phyloP scores from a whole-genome alignment of 768 basidiomycete species.

The Leccinum obscurum region DNA sequence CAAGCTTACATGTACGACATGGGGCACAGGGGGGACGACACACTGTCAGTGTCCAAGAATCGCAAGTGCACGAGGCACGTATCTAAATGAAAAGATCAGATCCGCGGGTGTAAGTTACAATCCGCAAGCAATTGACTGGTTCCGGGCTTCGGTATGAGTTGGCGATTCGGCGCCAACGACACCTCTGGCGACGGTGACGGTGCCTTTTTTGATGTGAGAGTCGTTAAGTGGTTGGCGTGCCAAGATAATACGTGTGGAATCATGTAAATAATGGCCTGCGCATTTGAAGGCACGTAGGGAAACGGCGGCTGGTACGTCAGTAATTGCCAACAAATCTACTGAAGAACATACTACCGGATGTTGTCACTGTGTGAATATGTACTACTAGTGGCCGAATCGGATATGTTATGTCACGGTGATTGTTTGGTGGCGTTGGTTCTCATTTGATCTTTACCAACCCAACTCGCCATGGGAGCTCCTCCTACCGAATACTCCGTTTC shows the following conservation, averaged over 20 bases:
- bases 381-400: background rate
- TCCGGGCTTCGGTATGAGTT: conserved; percentile 22
- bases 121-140: conserved; percentile 17
- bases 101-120: conserved; percentile 33
- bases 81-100: conserved; percentile 26
- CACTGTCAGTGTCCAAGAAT: conserved; percentile 4
- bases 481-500: conserved; percentile 27
- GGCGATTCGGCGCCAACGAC: conserved; percentile 11
- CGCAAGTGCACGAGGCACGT: conserved; percentile 27
- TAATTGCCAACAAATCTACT: conserved; percentile 12
- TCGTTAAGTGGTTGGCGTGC: background rate
- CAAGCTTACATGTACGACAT: conserved; percentile 5
- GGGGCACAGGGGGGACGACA: conserved; percentile 5
- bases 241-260: background rate
- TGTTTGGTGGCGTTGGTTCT: conserved; percentile 23
- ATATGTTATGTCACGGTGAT: conserved; percentile 26
- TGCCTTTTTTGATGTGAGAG: background rate
- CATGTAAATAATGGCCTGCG: background rate
- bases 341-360: background rate
- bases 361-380: background rate
- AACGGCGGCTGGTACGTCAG: conserved; percentile 12
- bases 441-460: conserved; percentile 2
- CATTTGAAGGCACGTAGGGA: conserved; percentile 6
- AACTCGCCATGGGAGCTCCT: conserved; percentile 21
- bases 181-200: conserved; percentile 8